Base-by-base conservation (phyloP, 2,329 filamentous ascomycete species). In the Clonostachys byssicola region DNA sequence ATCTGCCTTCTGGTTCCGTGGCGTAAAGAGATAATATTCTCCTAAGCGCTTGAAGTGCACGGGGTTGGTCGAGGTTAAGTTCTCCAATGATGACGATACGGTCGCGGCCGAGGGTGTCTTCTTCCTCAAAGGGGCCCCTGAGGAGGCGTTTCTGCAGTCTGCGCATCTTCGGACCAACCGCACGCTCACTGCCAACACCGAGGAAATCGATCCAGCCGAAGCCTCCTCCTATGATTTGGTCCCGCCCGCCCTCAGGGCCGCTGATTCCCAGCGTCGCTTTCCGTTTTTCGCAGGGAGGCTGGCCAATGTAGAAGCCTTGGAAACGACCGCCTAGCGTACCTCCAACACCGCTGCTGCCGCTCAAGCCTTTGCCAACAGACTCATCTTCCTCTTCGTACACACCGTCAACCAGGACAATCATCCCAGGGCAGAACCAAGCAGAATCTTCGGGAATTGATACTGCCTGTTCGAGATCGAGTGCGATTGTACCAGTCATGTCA, bases 201-300 rank as follows among this genome's bases (percentile, higher is more conserved):
- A 97, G 74, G 60, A 97, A 99, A 64, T 97, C 94, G 46, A 96
- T 91, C 92, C 94, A 99, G 40, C 94, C 94, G 60, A 97, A 96
- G 1, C 89, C 89, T 49, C 88, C 88, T 30, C 85, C 86, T 40
- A 88, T 81, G 38, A 80, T 83, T 51, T 81, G 74, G 49, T 81
- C 78, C 17, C 72, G 68, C 12, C 77, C 75, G n/a, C 75, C 74
- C 18, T 83, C 79, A 3, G 71, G 75, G 14, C 75, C 78, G 47
- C 75, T 80, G 44, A 88, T 81, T 10, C 92, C 92, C 5, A 96
- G 73, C 1, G 91, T 94, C 12, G 82, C 79, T 44, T 85, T 83
- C 38, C 94, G 81, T 60, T 88, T 85, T 69, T 99, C 94, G 55
- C 89, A 92, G 0, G 92, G 92, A 5, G 95, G 94, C 44, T 94